These are phyloP conservation scores for Stramenopiles sp. DNA, from an alignment of 352 stramenopile species.

Conservation along the genomic window DNA sequence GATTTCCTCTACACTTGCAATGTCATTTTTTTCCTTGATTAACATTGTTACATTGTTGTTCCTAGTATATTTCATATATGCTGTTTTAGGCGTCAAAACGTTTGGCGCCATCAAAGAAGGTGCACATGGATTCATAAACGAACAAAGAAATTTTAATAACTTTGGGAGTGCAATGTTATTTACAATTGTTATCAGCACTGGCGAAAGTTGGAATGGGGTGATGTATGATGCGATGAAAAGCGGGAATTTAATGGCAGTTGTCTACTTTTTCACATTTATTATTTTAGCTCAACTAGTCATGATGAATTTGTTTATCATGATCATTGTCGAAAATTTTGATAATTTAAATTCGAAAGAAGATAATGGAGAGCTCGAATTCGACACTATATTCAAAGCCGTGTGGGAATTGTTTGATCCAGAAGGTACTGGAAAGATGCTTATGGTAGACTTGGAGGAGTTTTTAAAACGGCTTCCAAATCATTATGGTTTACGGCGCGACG, in stretches of 20 bases:
- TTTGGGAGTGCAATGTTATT: constrained; percentile 33
- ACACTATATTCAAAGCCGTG: too few species aligned
- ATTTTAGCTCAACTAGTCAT: constrained; percentile 68
- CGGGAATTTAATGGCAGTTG: too few species aligned
- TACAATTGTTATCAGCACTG: constrained; percentile 40
- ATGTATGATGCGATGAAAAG: constrained; percentile 43
- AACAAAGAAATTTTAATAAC: constrained; percentile 39
- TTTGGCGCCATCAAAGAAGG: constrained; percentile 35
- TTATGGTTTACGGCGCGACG: too few species aligned
- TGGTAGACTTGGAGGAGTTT: too few species aligned
- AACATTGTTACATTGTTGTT: constrained; percentile 44
- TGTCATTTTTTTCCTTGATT: constrained; percentile 41
- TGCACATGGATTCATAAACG: constrained; percentile 24
- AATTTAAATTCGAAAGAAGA: background rate
- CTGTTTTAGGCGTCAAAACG: constrained; percentile 44
- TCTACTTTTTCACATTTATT: constrained; percentile 62
- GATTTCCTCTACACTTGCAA: constrained; percentile 41
- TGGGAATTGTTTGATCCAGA: too few species aligned
- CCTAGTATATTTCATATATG: constrained; percentile 49
- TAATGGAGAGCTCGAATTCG: too few species aligned
- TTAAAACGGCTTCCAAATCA: too few species aligned
- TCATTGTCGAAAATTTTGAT: constrained; percentile 70
- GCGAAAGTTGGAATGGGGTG: constrained; percentile 46
- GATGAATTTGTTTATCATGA: constrained; percentile 77
- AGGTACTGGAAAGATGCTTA: too few species aligned